These are phyloP conservation scores for Pseudisothecium myosuroides DNA, from an alignment of 225 moss, liverwort and hornwort species.

Conservation along the genomic window DNA sequence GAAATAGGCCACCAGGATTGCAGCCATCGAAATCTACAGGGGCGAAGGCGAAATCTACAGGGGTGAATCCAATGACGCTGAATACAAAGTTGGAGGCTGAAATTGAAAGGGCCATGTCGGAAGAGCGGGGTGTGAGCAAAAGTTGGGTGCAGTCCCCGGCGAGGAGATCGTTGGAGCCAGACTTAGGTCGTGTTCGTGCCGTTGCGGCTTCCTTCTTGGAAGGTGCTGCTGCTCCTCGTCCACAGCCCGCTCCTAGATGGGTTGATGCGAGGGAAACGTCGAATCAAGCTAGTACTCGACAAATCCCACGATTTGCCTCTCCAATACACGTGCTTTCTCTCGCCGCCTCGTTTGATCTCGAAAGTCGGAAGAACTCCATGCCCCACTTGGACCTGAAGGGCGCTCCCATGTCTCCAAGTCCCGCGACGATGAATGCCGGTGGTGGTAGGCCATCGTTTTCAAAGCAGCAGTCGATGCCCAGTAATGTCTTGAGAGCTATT, in stretches of 20 bases:
- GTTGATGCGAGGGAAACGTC: neutral
- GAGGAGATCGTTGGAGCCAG: slow-evolving; percentile 1
- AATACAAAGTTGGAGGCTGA: slow-evolving; percentile 1
- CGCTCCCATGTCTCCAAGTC: slow-evolving; percentile 2
- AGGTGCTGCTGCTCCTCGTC: neutral
- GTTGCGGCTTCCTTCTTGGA: slow-evolving; percentile 11
- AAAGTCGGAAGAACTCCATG: slow-evolving; percentile 29
- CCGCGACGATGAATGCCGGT: neutral
- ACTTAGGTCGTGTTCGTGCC: slow-evolving; percentile 15
- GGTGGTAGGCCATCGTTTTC: slow-evolving; percentile 4
- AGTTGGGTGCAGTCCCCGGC: neutral
- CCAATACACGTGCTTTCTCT: slow-evolving; percentile 46
- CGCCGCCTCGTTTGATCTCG: slow-evolving; percentile 39
- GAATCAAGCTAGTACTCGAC: neutral
- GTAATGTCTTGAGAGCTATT: neutral
- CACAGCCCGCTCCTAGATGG: neutral
- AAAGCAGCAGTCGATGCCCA: slow-evolving; percentile 35
- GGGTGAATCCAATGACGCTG: neutral
- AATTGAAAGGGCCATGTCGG: slow-evolving; percentile 4
- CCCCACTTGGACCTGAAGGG: slow-evolving; percentile 2
- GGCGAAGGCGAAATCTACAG: slow-evolving; percentile 1
- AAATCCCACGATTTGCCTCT: slow-evolving; percentile 36
- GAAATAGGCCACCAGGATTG: slow-evolving; percentile 1
- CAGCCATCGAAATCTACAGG: slow-evolving; percentile 1
- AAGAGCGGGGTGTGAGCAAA: neutral